These are phyloP conservation scores for Leishmania arabica DNA, from an alignment of 208 protist species.

Conservation along the genomic window DNA sequence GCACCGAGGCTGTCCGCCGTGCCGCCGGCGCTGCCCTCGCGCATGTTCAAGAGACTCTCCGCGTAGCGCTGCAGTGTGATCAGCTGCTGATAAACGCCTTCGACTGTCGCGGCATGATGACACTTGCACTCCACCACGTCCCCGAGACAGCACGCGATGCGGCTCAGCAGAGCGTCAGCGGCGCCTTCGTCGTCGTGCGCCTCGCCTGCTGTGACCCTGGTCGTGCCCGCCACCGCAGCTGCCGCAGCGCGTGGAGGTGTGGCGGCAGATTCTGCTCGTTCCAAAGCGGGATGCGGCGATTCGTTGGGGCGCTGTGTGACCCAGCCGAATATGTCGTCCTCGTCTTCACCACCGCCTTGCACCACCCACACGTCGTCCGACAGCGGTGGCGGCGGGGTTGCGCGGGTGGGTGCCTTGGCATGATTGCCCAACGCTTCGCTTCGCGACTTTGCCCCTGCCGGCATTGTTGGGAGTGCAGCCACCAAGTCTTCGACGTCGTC, in stretches of 20 bases:
- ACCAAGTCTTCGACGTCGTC: slow-evolving; percentile 1
- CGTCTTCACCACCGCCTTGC: neutral
- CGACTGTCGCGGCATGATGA: neutral
- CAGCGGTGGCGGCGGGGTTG: neutral
- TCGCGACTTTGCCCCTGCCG: neutral
- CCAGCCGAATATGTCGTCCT: slow-evolving; percentile 26
- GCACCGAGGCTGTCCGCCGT: neutral
- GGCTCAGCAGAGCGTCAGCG: neutral
- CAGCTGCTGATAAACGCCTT: slow-evolving; percentile 22
- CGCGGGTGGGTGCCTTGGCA: neutral
- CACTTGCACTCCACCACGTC: slow-evolving; percentile 18
- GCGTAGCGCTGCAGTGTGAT: slow-evolving; percentile 3
- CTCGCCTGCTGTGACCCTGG: neutral
- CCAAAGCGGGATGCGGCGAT: neutral
- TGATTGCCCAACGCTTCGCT: neutral
- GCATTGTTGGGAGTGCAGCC: neutral
- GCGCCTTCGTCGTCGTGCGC: neutral
- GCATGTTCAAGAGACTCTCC: slow-evolving; percentile 3
- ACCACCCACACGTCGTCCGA: neutral
- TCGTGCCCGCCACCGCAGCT: neutral
- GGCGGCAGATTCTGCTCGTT: neutral
- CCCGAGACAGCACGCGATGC: slow-evolving; percentile 11
- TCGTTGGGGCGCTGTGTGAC: slow-evolving; percentile 7
- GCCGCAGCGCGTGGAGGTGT: neutral
- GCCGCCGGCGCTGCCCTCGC: neutral